phyloP scores from a whole-genome alignment of 345 rosid genomes.

The Nasturtium officinale region DNA sequence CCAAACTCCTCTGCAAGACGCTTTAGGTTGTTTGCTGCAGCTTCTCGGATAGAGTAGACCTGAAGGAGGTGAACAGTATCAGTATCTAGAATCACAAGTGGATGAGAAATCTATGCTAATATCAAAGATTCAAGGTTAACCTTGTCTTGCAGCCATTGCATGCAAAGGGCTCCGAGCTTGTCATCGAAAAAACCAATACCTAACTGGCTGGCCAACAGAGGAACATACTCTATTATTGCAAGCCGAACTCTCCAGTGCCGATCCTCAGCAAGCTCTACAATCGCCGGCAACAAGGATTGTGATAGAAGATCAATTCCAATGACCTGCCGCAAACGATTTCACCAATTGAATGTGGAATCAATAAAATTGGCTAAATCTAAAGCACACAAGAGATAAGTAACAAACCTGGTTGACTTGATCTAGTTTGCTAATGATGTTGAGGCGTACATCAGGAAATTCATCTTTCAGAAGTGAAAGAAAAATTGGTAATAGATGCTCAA shows the following conservation, averaged over 20 bases:
- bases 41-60: slow-evolving; percentile 88
- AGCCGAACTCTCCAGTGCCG: slow-evolving; percentile 99
- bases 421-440: slow-evolving; percentile 96
- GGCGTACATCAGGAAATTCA: slow-evolving; percentile 98
- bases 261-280: slow-evolving; percentile 99
- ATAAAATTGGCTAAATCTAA: not conserved
- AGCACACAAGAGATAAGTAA: not conserved
- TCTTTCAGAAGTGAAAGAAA: slow-evolving; percentile 98
- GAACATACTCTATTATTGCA: slow-evolving; percentile 96
- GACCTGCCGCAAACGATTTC: slow-evolving; percentile 54
- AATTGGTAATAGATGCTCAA: slow-evolving; percentile 92
- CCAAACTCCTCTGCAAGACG: slow-evolving; percentile 92
- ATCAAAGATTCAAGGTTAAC: slow-evolving; percentile 38
- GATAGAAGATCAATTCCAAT: slow-evolving; percentile 96
- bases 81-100: slow-evolving; percentile 20
- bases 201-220: slow-evolving; percentile 91
- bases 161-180: slow-evolving; percentile 91
- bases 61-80: slow-evolving; percentile 28
- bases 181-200: slow-evolving; percentile 93
- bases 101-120: not conserved
- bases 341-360: not conserved
- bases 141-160: slow-evolving; percentile 99
- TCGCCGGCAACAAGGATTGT: slow-evolving; percentile 92
- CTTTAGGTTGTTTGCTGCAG: slow-evolving; percentile 83
- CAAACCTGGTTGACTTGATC: slow-evolving; percentile 99